A percentile compares a stretch with the other conserved stretches of the same genome.
Evolutionary conservation across 1,139 yeast genomes (phyloP).

Genomic region (Zygosaccharomyces pseudobailii): DNA sequence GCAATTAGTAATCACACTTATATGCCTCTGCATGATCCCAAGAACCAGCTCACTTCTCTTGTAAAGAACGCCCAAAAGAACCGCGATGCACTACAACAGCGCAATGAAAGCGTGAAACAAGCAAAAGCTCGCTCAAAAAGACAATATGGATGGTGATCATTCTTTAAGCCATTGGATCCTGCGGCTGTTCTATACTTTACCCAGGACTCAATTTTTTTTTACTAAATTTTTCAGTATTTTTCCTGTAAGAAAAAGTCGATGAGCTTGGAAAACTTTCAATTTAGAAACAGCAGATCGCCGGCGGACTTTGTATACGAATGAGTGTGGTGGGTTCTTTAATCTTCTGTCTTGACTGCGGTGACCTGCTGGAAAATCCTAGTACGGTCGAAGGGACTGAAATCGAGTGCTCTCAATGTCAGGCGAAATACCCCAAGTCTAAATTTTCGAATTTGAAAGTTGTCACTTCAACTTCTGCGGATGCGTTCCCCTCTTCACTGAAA

Average conservation of each 20-base stretch:
- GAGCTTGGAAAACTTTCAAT: not conserved
- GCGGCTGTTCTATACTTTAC: not conserved
- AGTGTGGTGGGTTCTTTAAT: slow-evolving; percentile 93
- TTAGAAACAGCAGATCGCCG: not conserved
- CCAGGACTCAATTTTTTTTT: not conserved
- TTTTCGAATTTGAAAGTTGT: slow-evolving; percentile 80
- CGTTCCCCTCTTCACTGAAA: slow-evolving; percentile 82
- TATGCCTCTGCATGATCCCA: slow-evolving; percentile 24
- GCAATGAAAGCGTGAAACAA: slow-evolving; percentile 26
- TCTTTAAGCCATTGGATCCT: not conserved
- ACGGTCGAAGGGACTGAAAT: slow-evolving; percentile 49
- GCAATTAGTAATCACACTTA: not conserved
- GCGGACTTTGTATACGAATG: slow-evolving; percentile 42
- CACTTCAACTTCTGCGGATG: slow-evolving; percentile 78
- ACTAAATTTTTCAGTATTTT: not conserved
- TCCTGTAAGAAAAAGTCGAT: slow-evolving; percentile 1
- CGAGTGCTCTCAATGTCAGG: slow-evolving; percentile 66
- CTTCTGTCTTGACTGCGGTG: slow-evolving; percentile 93
- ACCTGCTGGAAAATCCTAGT: slow-evolving; percentile 57
- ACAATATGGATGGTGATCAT: slow-evolving; percentile 31
- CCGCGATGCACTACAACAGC: slow-evolving; percentile 26
- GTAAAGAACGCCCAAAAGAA: slow-evolving; percentile 34
- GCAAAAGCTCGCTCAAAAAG: slow-evolving; percentile 24
- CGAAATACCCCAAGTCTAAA: slow-evolving; percentile 48
- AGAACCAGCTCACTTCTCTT: slow-evolving; percentile 33